A percentile compares a stretch with the other conserved stretches of the same genome.
Conservation (phyloP, 257 asterid genomes). For the Capsicum pubescens region DNA sequence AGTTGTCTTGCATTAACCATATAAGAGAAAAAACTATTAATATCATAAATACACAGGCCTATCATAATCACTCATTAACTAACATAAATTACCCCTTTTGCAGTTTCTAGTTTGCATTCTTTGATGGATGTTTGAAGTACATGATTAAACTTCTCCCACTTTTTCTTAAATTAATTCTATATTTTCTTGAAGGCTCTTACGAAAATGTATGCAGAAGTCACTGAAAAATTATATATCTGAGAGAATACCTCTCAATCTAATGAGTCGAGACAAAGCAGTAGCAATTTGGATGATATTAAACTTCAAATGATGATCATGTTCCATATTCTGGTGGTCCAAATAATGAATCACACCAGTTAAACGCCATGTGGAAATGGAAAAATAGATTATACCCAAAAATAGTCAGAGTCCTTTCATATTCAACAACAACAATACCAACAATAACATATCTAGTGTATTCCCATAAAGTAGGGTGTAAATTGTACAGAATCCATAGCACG, state of each 20-base stretch:
- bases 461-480: too few species aligned
- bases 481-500: too few species aligned
- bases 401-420: not conserved
- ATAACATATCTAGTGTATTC: too few species aligned
- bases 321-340: slow-evolving; percentile 88
- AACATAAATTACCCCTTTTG: slow-evolving; percentile 78
- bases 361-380: not conserved
- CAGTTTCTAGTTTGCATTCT: slow-evolving; percentile 85
- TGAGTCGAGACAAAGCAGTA: slow-evolving; percentile 78
- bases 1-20: slow-evolving; percentile 77
- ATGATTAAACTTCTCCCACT: slow-evolving; percentile 59
- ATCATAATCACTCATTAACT: slow-evolving; percentile 12
- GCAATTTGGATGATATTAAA: slow-evolving; percentile 75
- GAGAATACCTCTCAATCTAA: slow-evolving; percentile 64
- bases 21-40: slow-evolving; percentile 41
- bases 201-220: slow-evolving; percentile 90
- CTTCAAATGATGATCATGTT: slow-evolving; percentile 73
- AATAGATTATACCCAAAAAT: not conserved
- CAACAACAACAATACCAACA: too few species aligned
- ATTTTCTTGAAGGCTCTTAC: slow-evolving; percentile 90
- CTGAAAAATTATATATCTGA: slow-evolving; percentile 84
- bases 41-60: slow-evolving; percentile 4
- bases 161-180: slow-evolving; percentile 72
- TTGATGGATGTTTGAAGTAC: slow-evolving; percentile 75
- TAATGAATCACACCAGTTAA: slow-evolving; percentile 86